Percentiles rank a stretch among this genome's conserved stretches.
Evolutionary conservation across 176 grass and related monocot species (phyloP).

Genomic region (Eragrostis nindensis): DNA sequence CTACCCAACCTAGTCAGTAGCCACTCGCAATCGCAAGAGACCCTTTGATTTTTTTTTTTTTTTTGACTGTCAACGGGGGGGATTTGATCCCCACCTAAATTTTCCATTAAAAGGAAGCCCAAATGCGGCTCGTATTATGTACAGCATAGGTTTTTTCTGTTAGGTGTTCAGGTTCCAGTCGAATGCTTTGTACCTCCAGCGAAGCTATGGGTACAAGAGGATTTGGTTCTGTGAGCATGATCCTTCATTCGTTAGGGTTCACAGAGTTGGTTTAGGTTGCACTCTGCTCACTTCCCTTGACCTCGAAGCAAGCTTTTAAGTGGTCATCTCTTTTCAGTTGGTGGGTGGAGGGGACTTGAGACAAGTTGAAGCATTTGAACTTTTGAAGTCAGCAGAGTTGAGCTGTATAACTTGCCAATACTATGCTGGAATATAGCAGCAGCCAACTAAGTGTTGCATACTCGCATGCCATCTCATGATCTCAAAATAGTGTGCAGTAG

Average conservation of each 20-base stretch:
- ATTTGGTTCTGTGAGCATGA: constrained; percentile 20
- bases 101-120: no score
- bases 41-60: no score
- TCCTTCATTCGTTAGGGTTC: background rate
- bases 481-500: constrained; percentile 5
- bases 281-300: constrained; percentile 27
- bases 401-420: background rate
- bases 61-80: no score
- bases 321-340: no score
- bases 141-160: no score
- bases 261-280: background rate
- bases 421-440: background rate
- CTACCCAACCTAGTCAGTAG: constrained; percentile 3
- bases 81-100: no score
- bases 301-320: constrained; percentile 20
- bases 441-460: background rate
- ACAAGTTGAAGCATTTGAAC: constrained; percentile 20
- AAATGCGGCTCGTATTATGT: no score
- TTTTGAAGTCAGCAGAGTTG: background rate
- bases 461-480: background rate
- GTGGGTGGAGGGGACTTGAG: background rate
- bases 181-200: background rate
- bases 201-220: constrained; percentile 9
- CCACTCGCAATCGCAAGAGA: no score
- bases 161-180: constrained; percentile 13